A percentile compares a stretch with the other conserved stretches of the same genome.
These are phyloP conservation scores for Dactylellina cionopaga DNA, from an alignment of 2,329 filamentous ascomycete genomes.

Conservation along the genomic window DNA sequence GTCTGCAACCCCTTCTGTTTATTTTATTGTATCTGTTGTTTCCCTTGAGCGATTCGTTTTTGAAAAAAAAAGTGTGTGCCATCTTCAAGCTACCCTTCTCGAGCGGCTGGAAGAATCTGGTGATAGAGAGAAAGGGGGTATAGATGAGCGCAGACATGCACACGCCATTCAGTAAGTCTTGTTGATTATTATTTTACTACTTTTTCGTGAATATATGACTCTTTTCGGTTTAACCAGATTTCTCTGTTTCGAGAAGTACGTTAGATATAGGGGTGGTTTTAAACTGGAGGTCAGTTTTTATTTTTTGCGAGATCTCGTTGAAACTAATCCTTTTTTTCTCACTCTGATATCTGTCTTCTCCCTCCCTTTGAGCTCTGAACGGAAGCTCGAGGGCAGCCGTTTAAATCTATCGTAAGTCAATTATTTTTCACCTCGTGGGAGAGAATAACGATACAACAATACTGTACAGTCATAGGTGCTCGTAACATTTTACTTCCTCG, in stretches of 20 bases:
- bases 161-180: slow-evolving; percentile 46
- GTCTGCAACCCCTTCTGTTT: slow-evolving; percentile 19
- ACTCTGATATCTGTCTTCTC: background rate
- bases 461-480: background rate
- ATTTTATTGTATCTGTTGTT: slow-evolving; percentile 34
- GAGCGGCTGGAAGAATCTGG: background rate
- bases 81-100: background rate
- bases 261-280: slow-evolving; percentile 2
- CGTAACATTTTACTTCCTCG: background rate
- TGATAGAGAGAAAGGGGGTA: slow-evolving; percentile 5
- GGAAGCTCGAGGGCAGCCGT: too few relatives aligned
- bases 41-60: slow-evolving; percentile 28
- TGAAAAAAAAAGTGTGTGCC: slow-evolving; percentile 8
- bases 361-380: background rate
- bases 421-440: background rate
- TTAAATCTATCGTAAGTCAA: slow-evolving; percentile 11
- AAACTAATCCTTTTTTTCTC: slow-evolving; percentile 22
- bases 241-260: slow-evolving; percentile 15
- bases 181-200: slow-evolving; percentile 30
- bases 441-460: slow-evolving; percentile 11
- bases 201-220: slow-evolving; percentile 51
- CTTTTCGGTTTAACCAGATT: slow-evolving; percentile 49
- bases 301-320: slow-evolving; percentile 21
- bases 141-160: slow-evolving; percentile 5
- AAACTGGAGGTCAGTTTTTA: slow-evolving; percentile 47